Evolutionary conservation across 371 early-diverging fungal genomes (phyloP), one percentile per base, ranked within the genome.

Genomic region (Rhizopus sp.): DNA sequence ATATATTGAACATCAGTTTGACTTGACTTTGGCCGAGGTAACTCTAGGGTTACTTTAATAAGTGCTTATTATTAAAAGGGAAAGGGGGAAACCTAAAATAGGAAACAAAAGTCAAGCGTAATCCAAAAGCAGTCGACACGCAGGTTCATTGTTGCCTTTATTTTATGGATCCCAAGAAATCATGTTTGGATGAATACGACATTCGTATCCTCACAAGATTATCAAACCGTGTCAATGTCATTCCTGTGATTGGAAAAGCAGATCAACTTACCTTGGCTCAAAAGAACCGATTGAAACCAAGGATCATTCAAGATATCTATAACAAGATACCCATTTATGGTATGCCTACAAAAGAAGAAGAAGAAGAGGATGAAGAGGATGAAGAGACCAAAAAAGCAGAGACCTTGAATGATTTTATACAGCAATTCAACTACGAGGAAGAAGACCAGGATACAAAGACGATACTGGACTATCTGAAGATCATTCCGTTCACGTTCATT

Each of bases 241-340:
- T 99, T 50, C 99, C 99, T 0, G 88, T 99, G 31, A 91, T 99
- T 64, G 92, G 98, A 41, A 96, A 98, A 60, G 89, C 97, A n/a
- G 99, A 99, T 64, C 92, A 93, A 8, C 79, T 99, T 68, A 98
- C 99, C 10, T 81, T 85, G 12, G 88, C 93, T 5, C 98, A 98
- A 81, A 76, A 96, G 55, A 86, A 82, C 61, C 69, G 80, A 17
- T 83, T 96, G 73, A 98, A 98, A 82, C 73, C 84, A 62, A 70
- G 89, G 57, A 86, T 85, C 57, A 68, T 83, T 33, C 69, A 78
- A 40, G 88, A 87, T 56, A 69, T 89, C 31, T 78, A 70, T 32
- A 63, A 82, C 61, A 77, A 86, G 42, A 86, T 92, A 49, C 83
- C 83, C 42, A 67, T 87, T 29, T 83, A 80, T 64, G 90, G 93